phyloP scores from a whole-genome alignment of 768 basidiomycete genomes.

The Terana coerulea region DNA sequence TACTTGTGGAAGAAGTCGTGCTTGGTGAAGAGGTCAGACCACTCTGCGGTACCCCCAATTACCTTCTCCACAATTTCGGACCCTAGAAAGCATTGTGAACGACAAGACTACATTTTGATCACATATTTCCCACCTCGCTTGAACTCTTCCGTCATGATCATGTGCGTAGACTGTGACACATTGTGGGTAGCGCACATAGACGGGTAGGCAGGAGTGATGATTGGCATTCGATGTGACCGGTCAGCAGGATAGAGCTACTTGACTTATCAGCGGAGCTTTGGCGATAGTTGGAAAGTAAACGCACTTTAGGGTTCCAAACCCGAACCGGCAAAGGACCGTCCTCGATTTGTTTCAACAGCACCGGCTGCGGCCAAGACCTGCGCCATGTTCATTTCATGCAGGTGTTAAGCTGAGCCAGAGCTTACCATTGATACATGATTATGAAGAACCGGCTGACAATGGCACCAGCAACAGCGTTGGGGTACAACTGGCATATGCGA shows the following conservation, averaged over 20 bases:
- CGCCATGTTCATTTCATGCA: slow-evolving; percentile 9
- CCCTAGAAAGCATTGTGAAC: slow-evolving; percentile 41
- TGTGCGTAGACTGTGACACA: slow-evolving; percentile 91
- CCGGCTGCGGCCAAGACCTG: slow-evolving; percentile 98
- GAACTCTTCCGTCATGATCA: slow-evolving; percentile 95
- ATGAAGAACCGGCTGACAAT: slow-evolving; percentile 98
- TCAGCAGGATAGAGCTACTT: slow-evolving; percentile 91
- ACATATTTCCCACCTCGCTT: no score
- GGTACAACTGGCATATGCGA: slow-evolving; percentile 97
- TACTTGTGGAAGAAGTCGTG: slow-evolving; percentile 98
- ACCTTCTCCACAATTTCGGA: slow-evolving; percentile 93
- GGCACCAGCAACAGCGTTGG: slow-evolving; percentile 88
- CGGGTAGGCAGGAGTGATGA: slow-evolving; percentile 98
- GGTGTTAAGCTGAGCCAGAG: not conserved
- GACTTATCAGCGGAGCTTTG: no score
- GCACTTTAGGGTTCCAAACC: slow-evolving; percentile 99
- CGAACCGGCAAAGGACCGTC: slow-evolving; percentile 90
- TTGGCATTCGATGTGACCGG: slow-evolving; percentile 96
- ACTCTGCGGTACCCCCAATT: slow-evolving; percentile 74
- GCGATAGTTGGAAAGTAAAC: no score
- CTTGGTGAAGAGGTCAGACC: slow-evolving; percentile 93
- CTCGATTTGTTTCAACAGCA: slow-evolving; percentile 95
- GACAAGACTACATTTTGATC: slow-evolving; percentile 3
- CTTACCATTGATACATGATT: slow-evolving; percentile 95
- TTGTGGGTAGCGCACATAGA: slow-evolving; percentile 99